phyloP scores from a whole-genome alignment of 2,329 filamentous ascomycete genomes.

The Penicillium oxalicum region DNA sequence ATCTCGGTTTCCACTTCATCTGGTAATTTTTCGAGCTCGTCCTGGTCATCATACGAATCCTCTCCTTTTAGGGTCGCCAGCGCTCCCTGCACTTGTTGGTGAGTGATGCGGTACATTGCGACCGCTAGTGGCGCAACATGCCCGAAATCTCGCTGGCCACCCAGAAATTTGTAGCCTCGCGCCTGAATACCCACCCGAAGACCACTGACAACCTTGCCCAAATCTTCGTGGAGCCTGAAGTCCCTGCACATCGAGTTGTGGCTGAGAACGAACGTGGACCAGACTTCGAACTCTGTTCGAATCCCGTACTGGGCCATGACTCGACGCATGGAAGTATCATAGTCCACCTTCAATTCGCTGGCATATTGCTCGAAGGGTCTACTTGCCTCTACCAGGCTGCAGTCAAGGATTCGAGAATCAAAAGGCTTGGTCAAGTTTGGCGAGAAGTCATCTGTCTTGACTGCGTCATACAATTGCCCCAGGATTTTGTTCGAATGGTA shows the following conservation, averaged over 20 bases:
- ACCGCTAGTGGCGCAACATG: constrained; percentile 66
- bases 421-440: constrained; percentile 69
- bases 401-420: constrained; percentile 64
- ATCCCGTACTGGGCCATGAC: constrained; percentile 83
- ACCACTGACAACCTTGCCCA: constrained; percentile 60
- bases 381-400: constrained; percentile 50
- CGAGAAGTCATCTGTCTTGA: constrained; percentile 62
- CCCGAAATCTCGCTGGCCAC: constrained; percentile 54
- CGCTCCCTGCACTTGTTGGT: constrained; percentile 60
- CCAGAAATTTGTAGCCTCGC: constrained; percentile 55
- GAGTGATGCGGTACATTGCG: constrained; percentile 82
- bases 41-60: neutral
- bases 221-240: constrained; percentile 81
- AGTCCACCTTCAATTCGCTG: constrained; percentile 63
- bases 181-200: constrained; percentile 65
- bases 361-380: constrained; percentile 54
- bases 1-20: constrained; percentile 9
- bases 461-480: constrained; percentile 74
- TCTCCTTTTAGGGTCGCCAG: constrained; percentile 45
- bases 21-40: constrained; percentile 8
- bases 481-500: constrained; percentile 69
- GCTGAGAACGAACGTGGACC: constrained; percentile 74
- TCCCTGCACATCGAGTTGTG: constrained; percentile 67
- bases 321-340: constrained; percentile 69
- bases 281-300: constrained; percentile 83